Conservation (phyloP, 1,284 basidiomycete species). For the Sanghuangporus baumii region DNA sequence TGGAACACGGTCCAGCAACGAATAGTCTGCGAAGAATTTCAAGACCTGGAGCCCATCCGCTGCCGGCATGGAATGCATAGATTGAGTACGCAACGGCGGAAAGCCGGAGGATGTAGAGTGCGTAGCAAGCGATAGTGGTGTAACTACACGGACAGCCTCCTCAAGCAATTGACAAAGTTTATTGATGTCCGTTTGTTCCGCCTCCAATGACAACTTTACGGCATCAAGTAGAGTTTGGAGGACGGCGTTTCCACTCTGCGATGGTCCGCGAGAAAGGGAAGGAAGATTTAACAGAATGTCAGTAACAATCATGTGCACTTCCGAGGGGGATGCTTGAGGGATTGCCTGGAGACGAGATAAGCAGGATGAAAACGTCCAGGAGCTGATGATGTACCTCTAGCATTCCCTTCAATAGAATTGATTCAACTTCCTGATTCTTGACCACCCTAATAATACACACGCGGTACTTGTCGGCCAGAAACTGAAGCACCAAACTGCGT, state of each 20-base stretch:
- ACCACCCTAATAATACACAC: conserved; percentile 42
- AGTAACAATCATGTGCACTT: conserved; percentile 45
- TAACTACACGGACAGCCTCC: background rate
- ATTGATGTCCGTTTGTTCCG: background rate
- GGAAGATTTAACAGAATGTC: conserved; percentile 47
- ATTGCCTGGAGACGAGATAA: conserved; percentile 37
- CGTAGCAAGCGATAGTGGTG: background rate
- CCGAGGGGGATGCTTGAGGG: conserved; percentile 35
- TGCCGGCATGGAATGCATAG: background rate
- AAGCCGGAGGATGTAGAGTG: background rate
- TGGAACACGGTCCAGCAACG: background rate
- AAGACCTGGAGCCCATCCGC: background rate
- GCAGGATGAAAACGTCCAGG: background rate
- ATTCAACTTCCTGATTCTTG: conserved; percentile 42
- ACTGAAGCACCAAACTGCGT: conserved; percentile 52
- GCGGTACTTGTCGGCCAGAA: conserved; percentile 46
- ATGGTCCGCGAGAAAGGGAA: conserved; percentile 29
- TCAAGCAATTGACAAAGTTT: background rate
- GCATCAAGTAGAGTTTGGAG: conserved; percentile 41
- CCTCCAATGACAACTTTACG: conserved; percentile 23
- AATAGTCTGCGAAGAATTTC: background rate
- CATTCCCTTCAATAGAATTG: conserved; percentile 42
- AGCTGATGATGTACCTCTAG: conserved; percentile 35
- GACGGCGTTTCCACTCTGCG: conserved; percentile 34
- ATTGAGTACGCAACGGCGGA: background rate